A percentile compares a stretch with the other conserved stretches of the same genome.
phyloP scores from a whole-genome alignment of 352 stramenopile genomes.

The Globisporangium alternatum region DNA sequence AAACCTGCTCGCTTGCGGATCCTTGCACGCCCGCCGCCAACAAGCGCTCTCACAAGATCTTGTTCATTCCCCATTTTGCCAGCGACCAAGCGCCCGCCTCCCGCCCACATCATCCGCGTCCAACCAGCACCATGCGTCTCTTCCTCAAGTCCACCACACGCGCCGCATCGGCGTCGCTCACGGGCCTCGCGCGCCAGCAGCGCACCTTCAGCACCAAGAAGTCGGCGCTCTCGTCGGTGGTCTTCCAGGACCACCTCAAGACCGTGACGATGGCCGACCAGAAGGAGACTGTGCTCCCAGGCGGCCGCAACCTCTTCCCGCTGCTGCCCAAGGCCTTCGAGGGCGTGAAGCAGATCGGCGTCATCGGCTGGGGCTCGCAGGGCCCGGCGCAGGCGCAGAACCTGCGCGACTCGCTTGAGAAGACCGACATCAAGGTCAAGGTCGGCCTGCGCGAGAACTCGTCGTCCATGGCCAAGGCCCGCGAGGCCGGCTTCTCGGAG shows the following conservation, averaged over 20 bases:
- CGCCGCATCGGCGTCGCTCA: constrained; percentile 40
- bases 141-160: constrained; percentile 54
- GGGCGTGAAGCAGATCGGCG: constrained; percentile 95
- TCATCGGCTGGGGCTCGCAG: constrained; percentile 98
- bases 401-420: constrained; percentile 94
- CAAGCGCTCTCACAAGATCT: not conserved
- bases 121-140: constrained; percentile 47
- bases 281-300: constrained; percentile 72
- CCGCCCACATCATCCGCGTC: not conserved
- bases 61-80: constrained; percentile 16
- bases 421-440: constrained; percentile 89
- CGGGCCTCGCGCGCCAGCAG: constrained; percentile 18
- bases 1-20: not conserved
- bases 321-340: constrained; percentile 95
- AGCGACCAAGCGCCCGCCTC: constrained; percentile 5
- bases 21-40: not conserved
- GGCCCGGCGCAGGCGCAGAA: constrained; percentile 97
- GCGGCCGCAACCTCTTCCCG: constrained; percentile 92
- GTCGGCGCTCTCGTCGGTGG: constrained; percentile 55
- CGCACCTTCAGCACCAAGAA: constrained; percentile 64
- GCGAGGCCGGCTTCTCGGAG: constrained; percentile 92
- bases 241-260: constrained; percentile 75
- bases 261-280: constrained; percentile 76
- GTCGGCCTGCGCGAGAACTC: constrained; percentile 86
- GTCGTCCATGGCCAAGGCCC: constrained; percentile 76